phyloP scores from a whole-genome alignment of 1,139 yeast species.

The Debaryomycetaceae sp. region DNA sequence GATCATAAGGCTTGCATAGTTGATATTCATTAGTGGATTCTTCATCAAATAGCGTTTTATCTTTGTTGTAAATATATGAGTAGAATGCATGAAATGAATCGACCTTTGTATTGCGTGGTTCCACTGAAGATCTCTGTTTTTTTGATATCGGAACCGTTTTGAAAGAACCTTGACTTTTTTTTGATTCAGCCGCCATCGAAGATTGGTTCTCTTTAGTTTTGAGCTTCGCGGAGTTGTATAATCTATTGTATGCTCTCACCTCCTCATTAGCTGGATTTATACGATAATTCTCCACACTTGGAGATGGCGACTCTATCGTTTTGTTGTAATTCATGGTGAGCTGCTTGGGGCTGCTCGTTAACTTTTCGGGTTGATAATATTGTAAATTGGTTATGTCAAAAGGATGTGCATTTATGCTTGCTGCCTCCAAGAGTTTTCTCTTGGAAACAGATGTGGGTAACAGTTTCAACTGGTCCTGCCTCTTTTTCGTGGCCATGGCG shows the following conservation, averaged over 20 bases:
- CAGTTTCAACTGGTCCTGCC: constrained; percentile 3
- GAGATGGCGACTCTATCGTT: background rate
- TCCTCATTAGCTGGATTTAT: constrained; percentile 1
- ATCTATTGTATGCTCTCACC: background rate
- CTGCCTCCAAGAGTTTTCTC: background rate
- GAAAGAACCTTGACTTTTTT: background rate
- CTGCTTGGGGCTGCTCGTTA: background rate
- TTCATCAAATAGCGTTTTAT: background rate
- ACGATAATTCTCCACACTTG: background rate
- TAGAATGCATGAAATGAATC: background rate
- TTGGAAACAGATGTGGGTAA: background rate
- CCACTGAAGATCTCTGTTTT: background rate
- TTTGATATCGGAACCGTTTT: background rate
- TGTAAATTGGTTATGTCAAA: constrained; percentile 17
- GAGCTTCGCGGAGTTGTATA: background rate
- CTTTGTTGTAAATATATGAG: background rate
- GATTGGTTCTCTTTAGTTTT: background rate
- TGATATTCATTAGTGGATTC: background rate
- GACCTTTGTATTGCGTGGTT: background rate
- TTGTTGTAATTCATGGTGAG: background rate
- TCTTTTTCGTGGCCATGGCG: constrained; percentile 15
- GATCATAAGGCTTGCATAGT: background rate
- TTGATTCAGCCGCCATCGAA: background rate
- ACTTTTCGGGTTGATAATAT: constrained; percentile 1
- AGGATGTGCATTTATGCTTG: constrained; percentile 5